Evolutionary conservation across 345 rosid species (phyloP).

Genomic region (Leavenworthia alabamica): DNA sequence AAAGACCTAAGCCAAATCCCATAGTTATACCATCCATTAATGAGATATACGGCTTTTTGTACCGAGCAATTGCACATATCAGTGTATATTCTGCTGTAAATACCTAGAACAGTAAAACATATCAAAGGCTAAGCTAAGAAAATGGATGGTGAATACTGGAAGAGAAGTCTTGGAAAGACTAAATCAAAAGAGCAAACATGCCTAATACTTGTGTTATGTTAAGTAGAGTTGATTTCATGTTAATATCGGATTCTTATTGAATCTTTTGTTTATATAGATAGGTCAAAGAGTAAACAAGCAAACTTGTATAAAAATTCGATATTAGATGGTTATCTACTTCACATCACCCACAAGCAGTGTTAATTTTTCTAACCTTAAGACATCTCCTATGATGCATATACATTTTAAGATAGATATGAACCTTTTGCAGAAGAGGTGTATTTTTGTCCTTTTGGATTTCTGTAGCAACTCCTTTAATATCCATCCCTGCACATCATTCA

Average conservation of each 20-base stretch:
- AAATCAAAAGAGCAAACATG: background rate
- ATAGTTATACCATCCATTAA: constrained; percentile 93
- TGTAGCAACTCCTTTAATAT: constrained; percentile 80
- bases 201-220: background rate
- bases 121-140: background rate
- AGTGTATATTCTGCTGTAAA: constrained; percentile 80
- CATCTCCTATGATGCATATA: background rate
- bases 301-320: constrained; percentile 32
- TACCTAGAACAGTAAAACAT: constrained; percentile 41
- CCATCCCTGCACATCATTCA: constrained; percentile 76
- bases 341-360: constrained; percentile 70
- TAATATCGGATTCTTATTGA: background rate
- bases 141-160: background rate
- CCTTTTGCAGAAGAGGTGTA: constrained; percentile 79
- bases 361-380: background rate
- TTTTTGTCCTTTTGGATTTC: constrained; percentile 62
- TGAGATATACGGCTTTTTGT: constrained; percentile 79
- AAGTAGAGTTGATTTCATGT: background rate
- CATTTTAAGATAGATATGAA: constrained; percentile 17
- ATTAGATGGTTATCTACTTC: constrained; percentile 41
- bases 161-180: background rate
- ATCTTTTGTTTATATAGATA: background rate
- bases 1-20: constrained; percentile 94
- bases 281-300: background rate
- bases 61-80: constrained; percentile 78